Base-by-base conservation (phyloP, 106 monocot species). In the Dactylorhiza incarnata region DNA sequence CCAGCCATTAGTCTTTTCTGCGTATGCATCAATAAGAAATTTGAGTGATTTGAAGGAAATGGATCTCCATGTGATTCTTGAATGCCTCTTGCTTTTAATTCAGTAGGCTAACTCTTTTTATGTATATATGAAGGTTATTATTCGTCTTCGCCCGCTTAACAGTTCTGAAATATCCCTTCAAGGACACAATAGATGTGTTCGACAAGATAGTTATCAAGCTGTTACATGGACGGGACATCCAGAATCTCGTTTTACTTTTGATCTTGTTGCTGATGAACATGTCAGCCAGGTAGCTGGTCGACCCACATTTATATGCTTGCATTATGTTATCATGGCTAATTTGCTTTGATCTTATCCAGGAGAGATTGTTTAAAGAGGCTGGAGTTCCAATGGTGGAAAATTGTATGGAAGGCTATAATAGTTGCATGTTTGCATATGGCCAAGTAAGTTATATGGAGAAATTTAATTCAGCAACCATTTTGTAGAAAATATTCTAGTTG, bases 371-470 rank as follows among this genome's bases (percentile, higher is more conserved):
- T 71, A 87, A 89, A 83, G 89, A 89, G 24, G 91, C 93, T 74
- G 96, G 96, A 62, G 83, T 97, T 58, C 93, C 91, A 19, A 97
- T 97, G 96, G 93, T 97, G 5, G 96, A 97, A 17, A 97, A 93
- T 69, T 97, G 96, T 69, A 83, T 97, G 74, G 84, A 76, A 20
- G 96, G 96, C 5, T 97, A 97, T 73, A 97, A 97, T 71, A 93
- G 93, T 52, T 97, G 96, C 68, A 93, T 97, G 87, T 97, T 97
- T 89, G 96, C 96, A 25, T 97, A 97, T 80, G 96, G 96, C 1
- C 96, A 97, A 77, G 96, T 97, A 59, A 81, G 81, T 75, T 76
- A 11, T 45, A 10, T 13, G 7, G 37, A 37, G 6, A 17, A 56
- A 0, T 20, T 53, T 46, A 61, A 54, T 54, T 72, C 5, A 16